A percentile compares a stretch with the other conserved stretches of the same genome.
phyloP scores from a whole-genome alignment of 148 eudicot genomes.

The Nepenthes mirabilis region DNA sequence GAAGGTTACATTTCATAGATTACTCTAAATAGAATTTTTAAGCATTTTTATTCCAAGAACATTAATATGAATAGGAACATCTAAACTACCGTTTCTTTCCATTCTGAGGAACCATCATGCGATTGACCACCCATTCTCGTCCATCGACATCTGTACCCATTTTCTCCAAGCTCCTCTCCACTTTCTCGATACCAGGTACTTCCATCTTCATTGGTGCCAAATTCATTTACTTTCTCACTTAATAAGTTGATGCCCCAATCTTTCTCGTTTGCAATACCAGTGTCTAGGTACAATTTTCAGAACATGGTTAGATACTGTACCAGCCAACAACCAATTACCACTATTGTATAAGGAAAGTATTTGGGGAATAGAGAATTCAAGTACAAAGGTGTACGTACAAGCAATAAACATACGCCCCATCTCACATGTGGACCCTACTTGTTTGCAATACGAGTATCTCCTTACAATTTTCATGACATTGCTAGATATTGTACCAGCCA shows the following conservation, averaged over 20 bases:
- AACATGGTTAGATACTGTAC: neutral
- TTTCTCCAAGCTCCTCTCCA: conserved; percentile 79
- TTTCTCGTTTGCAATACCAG: conserved; percentile 97
- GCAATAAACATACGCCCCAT: too few relatives aligned
- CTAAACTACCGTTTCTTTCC: conserved; percentile 86
- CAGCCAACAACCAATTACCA: neutral
- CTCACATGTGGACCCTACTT: too few relatives aligned
- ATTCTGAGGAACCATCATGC: conserved; percentile 69
- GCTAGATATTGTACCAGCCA: too few relatives aligned
- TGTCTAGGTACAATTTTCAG: conserved; percentile 30
- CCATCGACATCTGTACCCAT: conserved; percentile 96
- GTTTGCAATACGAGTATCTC: too few relatives aligned
- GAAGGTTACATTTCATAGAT: too few relatives aligned
- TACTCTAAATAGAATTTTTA: too few relatives aligned
- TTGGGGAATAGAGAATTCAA: too few relatives aligned
- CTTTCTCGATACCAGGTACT: conserved; percentile 87
- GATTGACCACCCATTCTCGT: conserved; percentile 92
- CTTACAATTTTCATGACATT: too few relatives aligned
- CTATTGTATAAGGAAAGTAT: neutral
- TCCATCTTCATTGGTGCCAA: conserved; percentile 87
- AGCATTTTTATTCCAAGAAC: too few relatives aligned
- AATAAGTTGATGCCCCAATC: conserved; percentile 89
- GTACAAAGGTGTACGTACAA: too few relatives aligned
- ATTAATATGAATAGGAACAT: too few relatives aligned
- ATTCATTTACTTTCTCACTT: conserved; percentile 57